phyloP scores from a whole-genome alignment of 805 yeast genomes.

The Pichia pseudocactophila region DNA sequence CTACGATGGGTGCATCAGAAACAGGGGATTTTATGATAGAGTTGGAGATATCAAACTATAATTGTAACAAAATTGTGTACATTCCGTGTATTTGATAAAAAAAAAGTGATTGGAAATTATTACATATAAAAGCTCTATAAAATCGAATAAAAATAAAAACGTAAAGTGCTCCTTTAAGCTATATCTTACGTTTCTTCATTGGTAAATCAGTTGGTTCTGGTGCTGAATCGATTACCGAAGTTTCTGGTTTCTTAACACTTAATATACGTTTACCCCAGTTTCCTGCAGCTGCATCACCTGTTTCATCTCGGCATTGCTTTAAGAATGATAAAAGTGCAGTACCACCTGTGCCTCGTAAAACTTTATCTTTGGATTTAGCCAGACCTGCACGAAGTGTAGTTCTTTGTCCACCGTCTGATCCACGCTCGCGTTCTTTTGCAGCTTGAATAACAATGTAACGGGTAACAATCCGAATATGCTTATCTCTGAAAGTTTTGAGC shows the following conservation, averaged over 20 bases:
- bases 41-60: slow-evolving; percentile 36
- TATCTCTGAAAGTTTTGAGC: slow-evolving; percentile 82
- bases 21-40: slow-evolving; percentile 72
- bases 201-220: no score
- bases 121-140: no score
- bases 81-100: no score
- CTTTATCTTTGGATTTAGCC: slow-evolving; percentile 42
- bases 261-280: slow-evolving; percentile 77
- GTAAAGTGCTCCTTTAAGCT: no score
- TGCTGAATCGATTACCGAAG: no score
- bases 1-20: slow-evolving; percentile 76
- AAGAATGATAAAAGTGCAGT: slow-evolving; percentile 84
- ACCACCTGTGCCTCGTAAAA: slow-evolving; percentile 86
- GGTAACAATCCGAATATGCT: slow-evolving; percentile 87
- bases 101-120: no score
- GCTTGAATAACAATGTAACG: slow-evolving; percentile 80
- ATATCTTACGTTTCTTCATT: no score
- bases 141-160: no score
- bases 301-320: slow-evolving; percentile 93
- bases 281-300: slow-evolving; percentile 90
- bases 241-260: slow-evolving; percentile 12
- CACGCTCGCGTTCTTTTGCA: slow-evolving; percentile 41
- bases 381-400: slow-evolving; percentile 59
- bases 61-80: background rate
- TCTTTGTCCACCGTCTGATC: slow-evolving; percentile 31